A percentile compares a stretch with the other conserved stretches of the same genome.
Evolutionary conservation across 345 rosid species (phyloP).

Genomic region (Hirschfeldia incana): DNA sequence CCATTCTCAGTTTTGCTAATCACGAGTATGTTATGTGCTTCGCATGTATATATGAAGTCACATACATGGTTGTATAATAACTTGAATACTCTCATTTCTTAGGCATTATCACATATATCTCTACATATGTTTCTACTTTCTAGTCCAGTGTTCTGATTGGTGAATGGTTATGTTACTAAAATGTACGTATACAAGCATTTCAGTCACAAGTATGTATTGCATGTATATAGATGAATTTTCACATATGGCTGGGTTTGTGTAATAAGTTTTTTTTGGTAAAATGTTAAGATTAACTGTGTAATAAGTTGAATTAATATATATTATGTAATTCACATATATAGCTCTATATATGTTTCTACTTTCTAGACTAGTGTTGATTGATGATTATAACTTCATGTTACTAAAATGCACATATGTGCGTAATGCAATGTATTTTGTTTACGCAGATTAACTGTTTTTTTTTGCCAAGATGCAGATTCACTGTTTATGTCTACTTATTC

Average conservation of each 20-base stretch:
- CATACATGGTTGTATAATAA: not conserved
- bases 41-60: not conserved
- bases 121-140: too few relatives aligned
- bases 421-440: not conserved
- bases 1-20: not conserved
- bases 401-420: not conserved
- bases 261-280: too few relatives aligned
- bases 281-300: too few relatives aligned
- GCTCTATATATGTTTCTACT: not conserved
- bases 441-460: too few relatives aligned
- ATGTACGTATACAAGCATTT: not conserved
- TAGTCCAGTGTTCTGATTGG: too few relatives aligned
- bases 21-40: slow-evolving; percentile 1
- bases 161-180: too few relatives aligned
- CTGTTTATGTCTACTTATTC: slow-evolving; percentile 8
- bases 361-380: not conserved
- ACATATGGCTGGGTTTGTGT: not conserved
- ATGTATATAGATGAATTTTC: not conserved
- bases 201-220: not conserved
- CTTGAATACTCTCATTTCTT: not conserved
- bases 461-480: not conserved
- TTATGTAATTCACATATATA: too few relatives aligned
- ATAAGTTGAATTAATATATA: too few relatives aligned
- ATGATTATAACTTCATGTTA: not conserved
- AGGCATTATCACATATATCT: not conserved